Percentiles rank a stretch among this genome's conserved stretches.
Evolutionary conservation across 1,284 basidiomycete genomes (phyloP).

Genomic region (Apiotrichum porosum): DNA sequence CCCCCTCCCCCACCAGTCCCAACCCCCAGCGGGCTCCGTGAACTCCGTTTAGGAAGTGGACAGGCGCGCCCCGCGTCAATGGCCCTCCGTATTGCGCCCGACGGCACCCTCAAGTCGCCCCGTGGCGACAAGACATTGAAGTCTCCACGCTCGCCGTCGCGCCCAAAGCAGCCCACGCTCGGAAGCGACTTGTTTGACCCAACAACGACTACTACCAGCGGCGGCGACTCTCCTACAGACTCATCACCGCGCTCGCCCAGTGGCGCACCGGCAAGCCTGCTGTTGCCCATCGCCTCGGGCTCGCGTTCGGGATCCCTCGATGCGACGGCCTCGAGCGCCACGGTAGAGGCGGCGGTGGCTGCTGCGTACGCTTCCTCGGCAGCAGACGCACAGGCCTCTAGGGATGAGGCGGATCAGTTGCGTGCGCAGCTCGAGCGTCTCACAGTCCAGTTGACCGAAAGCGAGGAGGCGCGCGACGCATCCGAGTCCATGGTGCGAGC

Average conservation of each 20-base stretch:
- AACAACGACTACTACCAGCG: too few species aligned
- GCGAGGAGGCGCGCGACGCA: conserved; percentile 75
- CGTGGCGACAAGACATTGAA: background rate
- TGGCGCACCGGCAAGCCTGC: too few species aligned
- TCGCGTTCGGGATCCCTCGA: too few species aligned
- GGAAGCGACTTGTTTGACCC: background rate
- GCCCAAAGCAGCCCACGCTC: background rate
- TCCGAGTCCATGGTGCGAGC: conserved; percentile 79
- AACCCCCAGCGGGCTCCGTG: conserved; percentile 28
- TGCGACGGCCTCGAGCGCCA: background rate
- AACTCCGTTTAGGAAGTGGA: conserved; percentile 33
- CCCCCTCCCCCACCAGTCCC: conserved; percentile 10
- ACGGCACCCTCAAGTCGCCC: background rate
- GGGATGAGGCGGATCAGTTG: conserved; percentile 39
- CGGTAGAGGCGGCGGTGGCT: background rate
- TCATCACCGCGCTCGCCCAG: too few species aligned
- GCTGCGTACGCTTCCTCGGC: background rate
- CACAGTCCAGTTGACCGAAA: conserved; percentile 63
- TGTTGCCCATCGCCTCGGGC: too few species aligned
- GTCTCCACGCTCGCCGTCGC: background rate
- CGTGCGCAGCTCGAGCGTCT: conserved; percentile 59
- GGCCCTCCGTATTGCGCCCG: conserved; percentile 1
- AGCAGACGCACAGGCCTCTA: background rate
- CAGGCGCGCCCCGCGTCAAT: background rate
- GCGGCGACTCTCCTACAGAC: too few species aligned